A percentile compares a stretch with the other conserved stretches of the same genome.
These are phyloP conservation scores for Neurospora sp. DNA, from an alignment of 495 filamentous ascomycete genomes.

Conservation along the genomic window DNA sequence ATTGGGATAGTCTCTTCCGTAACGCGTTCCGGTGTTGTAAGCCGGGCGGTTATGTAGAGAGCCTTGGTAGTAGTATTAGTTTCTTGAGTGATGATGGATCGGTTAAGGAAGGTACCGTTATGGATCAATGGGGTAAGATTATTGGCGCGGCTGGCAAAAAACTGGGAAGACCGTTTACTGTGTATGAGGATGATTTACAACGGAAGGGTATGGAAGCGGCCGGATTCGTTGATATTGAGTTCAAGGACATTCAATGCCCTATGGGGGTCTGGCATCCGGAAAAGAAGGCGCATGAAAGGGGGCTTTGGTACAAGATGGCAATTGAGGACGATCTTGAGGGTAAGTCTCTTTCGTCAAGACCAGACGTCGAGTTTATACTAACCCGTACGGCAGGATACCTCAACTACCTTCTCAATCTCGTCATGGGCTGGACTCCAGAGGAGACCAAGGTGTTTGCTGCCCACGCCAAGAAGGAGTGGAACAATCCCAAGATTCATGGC, in stretches of 20 bases:
- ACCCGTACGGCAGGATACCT: conserved; percentile 1
- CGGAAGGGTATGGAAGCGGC: conserved; percentile 47
- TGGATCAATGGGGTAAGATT: conserved; percentile 21
- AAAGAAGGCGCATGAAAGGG: conserved; percentile 41
- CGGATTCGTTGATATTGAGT: conserved; percentile 43
- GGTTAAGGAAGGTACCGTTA: conserved; percentile 12
- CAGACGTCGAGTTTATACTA: not conserved
- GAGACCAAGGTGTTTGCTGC: conserved; percentile 9
- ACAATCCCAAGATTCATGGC: conserved; percentile 6
- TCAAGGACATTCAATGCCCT: conserved; percentile 2
- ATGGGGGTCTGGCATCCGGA: conserved; percentile 8
- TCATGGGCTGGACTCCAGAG: conserved; percentile 16
- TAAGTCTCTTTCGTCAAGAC: not conserved
- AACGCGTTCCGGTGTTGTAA: not conserved
- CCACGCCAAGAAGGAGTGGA: conserved; percentile 6
- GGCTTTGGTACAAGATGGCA: conserved; percentile 16
- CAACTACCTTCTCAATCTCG: conserved; percentile 17
- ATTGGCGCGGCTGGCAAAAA: conserved; percentile 6
- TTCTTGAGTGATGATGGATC: conserved; percentile 17
- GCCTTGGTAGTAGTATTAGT: conserved; percentile 10
- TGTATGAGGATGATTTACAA: conserved; percentile 31
- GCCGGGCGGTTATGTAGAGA: conserved; percentile 12
- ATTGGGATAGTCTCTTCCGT: not conserved
- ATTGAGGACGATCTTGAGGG: conserved; percentile 18
- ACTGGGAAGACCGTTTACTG: conserved; percentile 5